Percentiles rank a stretch among this genome's conserved stretches.
phyloP scores from a whole-genome alignment of 2,329 filamentous ascomycete species.

The Fusarium mangiferae region DNA sequence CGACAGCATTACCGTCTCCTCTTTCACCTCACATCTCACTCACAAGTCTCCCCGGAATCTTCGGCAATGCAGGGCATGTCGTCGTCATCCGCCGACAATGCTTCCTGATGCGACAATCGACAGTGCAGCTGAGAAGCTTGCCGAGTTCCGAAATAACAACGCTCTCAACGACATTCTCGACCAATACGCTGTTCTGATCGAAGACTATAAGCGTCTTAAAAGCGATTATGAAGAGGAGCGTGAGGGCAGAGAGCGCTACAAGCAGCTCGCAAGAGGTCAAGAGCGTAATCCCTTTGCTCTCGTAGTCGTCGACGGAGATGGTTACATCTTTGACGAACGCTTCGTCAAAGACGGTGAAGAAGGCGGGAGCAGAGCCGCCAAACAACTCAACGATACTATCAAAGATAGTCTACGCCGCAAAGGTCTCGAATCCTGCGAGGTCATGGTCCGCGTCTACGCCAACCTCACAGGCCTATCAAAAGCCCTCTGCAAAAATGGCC shows the following conservation, averaged over 20 bases:
- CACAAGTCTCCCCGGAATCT: neutral
- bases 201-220: conserved; percentile 64
- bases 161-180: conserved; percentile 46
- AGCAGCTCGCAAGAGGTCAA: conserved; percentile 59
- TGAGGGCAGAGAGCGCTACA: conserved; percentile 64
- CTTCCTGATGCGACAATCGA: conserved; percentile 37
- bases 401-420: conserved; percentile 58
- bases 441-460: conserved; percentile 66
- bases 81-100: conserved; percentile 24
- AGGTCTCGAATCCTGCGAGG: conserved; percentile 60
- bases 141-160: conserved; percentile 45
- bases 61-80: conserved; percentile 28
- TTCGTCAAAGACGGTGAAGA: conserved; percentile 59
- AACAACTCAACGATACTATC: conserved; percentile 62
- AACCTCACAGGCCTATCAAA: conserved; percentile 65
- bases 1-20: neutral
- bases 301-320: conserved; percentile 71
- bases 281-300: conserved; percentile 69
- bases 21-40: neutral
- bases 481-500: conserved; percentile 55
- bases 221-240: conserved; percentile 68
- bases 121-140: conserved; percentile 43
- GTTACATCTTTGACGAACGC: conserved; percentile 63
- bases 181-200: conserved; percentile 54
- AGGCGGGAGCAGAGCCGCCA: conserved; percentile 66